Conservation (phyloP, 176 grass and related monocot genomes). For the Carex myosuroides region DNA sequence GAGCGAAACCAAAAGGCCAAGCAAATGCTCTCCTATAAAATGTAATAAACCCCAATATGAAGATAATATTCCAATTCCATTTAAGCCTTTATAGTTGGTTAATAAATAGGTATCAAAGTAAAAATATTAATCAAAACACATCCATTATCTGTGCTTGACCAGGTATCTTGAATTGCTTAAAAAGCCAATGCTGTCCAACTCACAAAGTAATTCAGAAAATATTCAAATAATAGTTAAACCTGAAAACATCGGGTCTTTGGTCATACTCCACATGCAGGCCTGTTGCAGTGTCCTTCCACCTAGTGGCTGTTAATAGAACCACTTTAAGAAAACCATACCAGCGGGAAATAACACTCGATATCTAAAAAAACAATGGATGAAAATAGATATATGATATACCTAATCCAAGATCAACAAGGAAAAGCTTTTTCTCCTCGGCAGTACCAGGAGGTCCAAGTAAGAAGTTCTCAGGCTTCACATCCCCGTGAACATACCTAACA, state of each 20-base stretch:
- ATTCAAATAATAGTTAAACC: constrained; percentile 29
- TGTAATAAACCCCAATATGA: neutral
- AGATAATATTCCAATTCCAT: neutral
- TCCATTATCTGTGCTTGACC: neutral
- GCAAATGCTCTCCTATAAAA: neutral
- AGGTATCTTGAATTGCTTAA: neutral
- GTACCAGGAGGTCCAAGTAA: constrained; percentile 80
- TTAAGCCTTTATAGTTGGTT: neutral
- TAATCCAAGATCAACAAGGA: constrained; percentile 97
- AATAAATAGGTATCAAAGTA: neutral
- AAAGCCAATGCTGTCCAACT: neutral
- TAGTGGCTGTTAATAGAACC: constrained; percentile 47
- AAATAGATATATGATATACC: constrained; percentile 37
- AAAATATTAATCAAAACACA: neutral
- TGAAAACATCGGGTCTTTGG: constrained; percentile 38
- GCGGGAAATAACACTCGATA: neutral
- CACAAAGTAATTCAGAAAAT: neutral
- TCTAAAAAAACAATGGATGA: neutral
- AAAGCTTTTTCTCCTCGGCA: constrained; percentile 82
- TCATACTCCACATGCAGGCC: constrained; percentile 12
- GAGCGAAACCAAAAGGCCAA: neutral
- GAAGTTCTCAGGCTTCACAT: constrained; percentile 96
- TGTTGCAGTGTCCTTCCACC: constrained; percentile 52
- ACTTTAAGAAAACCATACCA: neutral
- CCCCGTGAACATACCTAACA: constrained; percentile 85